Conservation (phyloP, 2,329 filamentous ascomycete genomes). For the Myotisia sp. region DNA sequence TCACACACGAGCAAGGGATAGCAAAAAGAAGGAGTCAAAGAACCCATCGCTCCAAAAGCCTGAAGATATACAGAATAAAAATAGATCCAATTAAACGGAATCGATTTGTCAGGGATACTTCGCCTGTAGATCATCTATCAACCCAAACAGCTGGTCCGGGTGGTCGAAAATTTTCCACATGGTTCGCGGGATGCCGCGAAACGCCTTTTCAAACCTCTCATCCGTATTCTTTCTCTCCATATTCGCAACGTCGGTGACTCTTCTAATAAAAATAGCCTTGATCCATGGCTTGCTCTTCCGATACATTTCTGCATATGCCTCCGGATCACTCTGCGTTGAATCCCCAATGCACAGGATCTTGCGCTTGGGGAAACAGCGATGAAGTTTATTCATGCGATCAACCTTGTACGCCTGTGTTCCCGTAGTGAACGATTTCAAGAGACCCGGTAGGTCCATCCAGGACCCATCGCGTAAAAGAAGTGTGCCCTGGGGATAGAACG, state of each 20-base stretch:
- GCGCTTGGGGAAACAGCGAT: slow-evolving; percentile 61
- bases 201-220: slow-evolving; percentile 68
- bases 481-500: slow-evolving; percentile 61
- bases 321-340: slow-evolving; percentile 80
- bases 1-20: too few species aligned
- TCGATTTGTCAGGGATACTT: slow-evolving; percentile 10
- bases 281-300: slow-evolving; percentile 60
- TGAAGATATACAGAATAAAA: too few species aligned
- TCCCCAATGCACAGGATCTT: slow-evolving; percentile 79
- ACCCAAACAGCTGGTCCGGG: slow-evolving; percentile 45
- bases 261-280: slow-evolving; percentile 69
- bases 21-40: too few species aligned
- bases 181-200: slow-evolving; percentile 54
- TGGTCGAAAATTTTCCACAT: slow-evolving; percentile 75
- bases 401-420: slow-evolving; percentile 79
- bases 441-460: slow-evolving; percentile 69
- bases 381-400: slow-evolving; percentile 61
- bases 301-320: slow-evolving; percentile 71
- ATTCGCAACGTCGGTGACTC: slow-evolving; percentile 60
- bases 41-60: too few species aligned
- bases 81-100: too few species aligned
- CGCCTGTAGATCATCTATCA: slow-evolving; percentile 19
- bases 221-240: slow-evolving; percentile 61
- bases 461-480: slow-evolving; percentile 72
- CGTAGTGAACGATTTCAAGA: slow-evolving; percentile 64